Conservation (phyloP, 768 basidiomycete species). For the Kwoniella botswanensis region DNA sequence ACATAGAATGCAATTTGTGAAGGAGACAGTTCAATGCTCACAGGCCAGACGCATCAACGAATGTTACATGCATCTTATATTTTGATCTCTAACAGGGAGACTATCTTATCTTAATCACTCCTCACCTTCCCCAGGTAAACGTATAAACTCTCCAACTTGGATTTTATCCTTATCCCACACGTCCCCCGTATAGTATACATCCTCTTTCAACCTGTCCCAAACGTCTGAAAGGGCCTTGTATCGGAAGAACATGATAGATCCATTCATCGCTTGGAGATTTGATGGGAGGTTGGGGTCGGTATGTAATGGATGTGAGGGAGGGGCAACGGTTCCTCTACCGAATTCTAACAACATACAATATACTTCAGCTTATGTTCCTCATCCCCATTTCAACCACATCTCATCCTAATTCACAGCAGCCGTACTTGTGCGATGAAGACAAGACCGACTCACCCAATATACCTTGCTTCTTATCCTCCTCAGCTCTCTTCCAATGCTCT, state of each 20-base stretch:
- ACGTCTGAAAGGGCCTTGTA: slow-evolving; percentile 41
- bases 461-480: slow-evolving; percentile 35
- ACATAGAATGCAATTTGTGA: background rate
- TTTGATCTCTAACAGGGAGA: too few species aligned
- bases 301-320: slow-evolving; percentile 8
- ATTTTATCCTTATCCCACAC: slow-evolving; percentile 56
- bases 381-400: background rate
- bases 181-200: slow-evolving; percentile 52
- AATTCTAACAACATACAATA: slow-evolving; percentile 7
- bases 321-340: slow-evolving; percentile 22
- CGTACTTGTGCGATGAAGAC: background rate
- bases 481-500: slow-evolving; percentile 42
- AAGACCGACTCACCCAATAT: slow-evolving; percentile 14
- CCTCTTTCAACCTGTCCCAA: slow-evolving; percentile 45
- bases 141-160: slow-evolving; percentile 45
- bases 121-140: slow-evolving; percentile 15
- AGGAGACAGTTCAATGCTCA: too few species aligned
- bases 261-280: slow-evolving; percentile 37
- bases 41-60: too few species aligned
- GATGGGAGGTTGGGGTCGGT: slow-evolving; percentile 21
- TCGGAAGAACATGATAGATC: slow-evolving; percentile 45
- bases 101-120: background rate
- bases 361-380: background rate
- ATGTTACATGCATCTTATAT: too few species aligned
- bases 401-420: background rate